These are phyloP conservation scores for Blastobotrys aristatus DNA, from an alignment of 1,139 yeast genomes.

Conservation along the genomic window DNA sequence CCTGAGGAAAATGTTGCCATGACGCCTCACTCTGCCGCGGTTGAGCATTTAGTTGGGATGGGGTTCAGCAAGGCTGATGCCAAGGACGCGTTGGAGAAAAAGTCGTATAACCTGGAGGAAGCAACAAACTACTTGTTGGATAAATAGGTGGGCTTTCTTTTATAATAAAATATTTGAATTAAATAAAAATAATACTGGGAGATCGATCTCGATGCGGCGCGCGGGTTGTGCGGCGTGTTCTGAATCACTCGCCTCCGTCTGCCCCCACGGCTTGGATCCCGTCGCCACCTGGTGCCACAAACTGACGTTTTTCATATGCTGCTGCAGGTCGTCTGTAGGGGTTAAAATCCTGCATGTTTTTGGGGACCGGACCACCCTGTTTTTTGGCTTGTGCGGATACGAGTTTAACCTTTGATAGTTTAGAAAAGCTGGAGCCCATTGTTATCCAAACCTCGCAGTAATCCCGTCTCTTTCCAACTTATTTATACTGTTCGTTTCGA, in stretches of 20 bases:
- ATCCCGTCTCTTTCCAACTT: too few species aligned
- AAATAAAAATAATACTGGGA: too few species aligned
- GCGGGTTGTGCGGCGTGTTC: not conserved
- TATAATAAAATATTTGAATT: not conserved
- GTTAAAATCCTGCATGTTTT: not conserved
- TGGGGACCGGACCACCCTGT: not conserved
- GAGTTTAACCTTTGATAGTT: not conserved
- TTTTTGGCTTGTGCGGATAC: not conserved
- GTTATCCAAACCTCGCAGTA: too few species aligned
- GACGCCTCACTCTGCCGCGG: conserved; percentile 33
- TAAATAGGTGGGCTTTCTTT: too few species aligned
- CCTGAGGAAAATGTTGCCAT: conserved; percentile 17
- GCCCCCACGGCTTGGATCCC: conserved; percentile 6
- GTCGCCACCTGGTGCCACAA: conserved; percentile 4
- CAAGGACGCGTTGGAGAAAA: conserved; percentile 58
- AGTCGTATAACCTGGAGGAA: conserved; percentile 71
- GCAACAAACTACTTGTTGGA: conserved; percentile 84
- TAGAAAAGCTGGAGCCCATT: not conserved
- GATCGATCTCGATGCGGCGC: not conserved
- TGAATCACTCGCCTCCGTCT: not conserved
- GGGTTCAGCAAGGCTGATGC: conserved; percentile 73
- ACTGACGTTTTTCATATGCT: conserved; percentile 1
- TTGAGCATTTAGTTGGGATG: conserved; percentile 82
- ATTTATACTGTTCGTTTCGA: too few species aligned
- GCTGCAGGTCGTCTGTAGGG: not conserved